These are phyloP conservation scores for Silene vulgaris DNA, from an alignment of 179 eudicot genomes.

Conservation along the genomic window DNA sequence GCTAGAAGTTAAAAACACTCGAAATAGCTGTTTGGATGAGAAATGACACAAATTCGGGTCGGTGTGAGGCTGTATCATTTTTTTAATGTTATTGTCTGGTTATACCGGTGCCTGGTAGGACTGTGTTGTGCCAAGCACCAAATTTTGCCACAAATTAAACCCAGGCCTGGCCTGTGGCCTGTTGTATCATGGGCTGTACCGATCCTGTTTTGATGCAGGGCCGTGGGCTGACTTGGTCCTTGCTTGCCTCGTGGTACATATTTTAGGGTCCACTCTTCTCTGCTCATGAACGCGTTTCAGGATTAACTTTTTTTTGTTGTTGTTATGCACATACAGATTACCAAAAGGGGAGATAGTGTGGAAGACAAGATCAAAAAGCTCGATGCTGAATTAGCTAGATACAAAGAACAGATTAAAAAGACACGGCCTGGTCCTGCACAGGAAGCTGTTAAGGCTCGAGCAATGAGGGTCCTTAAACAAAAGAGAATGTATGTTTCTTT, in stretches of 20 bases:
- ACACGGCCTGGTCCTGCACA: conserved; percentile 94
- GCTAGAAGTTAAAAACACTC: no score
- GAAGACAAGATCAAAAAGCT: conserved; percentile 76
- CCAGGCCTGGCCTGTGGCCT: not conserved
- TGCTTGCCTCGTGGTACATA: no score
- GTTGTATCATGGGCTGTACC: not conserved
- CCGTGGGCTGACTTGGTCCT: no score
- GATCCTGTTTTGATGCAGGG: not conserved
- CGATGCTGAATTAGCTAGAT: conserved; percentile 74
- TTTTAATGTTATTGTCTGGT: no score
- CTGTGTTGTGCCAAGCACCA: not conserved
- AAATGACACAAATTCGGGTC: no score
- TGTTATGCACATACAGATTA: conserved; percentile 61
- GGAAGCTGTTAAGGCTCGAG: conserved; percentile 93
- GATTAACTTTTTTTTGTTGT: not conserved
- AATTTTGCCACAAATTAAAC: not conserved
- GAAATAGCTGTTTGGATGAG: no score
- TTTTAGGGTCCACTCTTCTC: no score
- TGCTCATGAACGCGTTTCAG: not conserved
- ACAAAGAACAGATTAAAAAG: conserved; percentile 81
- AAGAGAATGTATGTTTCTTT: conserved; percentile 60
- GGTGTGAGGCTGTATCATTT: no score
- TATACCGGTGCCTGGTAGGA: no score
- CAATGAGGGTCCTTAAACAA: conserved; percentile 91
- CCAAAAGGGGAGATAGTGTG: conserved; percentile 77